Evolutionary conservation across 345 rosid species (phyloP).

Genomic region (Populus davidiana): DNA sequence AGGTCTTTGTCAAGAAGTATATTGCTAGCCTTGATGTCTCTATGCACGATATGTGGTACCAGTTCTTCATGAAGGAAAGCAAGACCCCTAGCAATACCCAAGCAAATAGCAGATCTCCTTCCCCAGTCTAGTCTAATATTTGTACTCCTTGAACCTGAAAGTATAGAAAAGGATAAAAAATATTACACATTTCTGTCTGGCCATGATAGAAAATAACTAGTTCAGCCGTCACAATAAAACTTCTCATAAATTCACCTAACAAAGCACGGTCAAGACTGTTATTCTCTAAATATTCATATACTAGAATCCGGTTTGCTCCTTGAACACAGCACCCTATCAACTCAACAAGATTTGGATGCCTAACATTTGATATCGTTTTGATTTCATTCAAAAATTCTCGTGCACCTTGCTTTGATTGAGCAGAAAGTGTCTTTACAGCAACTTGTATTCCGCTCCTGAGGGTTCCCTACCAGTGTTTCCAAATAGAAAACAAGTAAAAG

Average conservation of each 20-base stretch:
- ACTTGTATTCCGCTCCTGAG: slow-evolving; percentile 57
- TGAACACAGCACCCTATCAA: slow-evolving; percentile 77
- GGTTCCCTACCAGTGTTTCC: slow-evolving; percentile 45
- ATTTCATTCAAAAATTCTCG: slow-evolving; percentile 80
- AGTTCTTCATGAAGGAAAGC: slow-evolving; percentile 86
- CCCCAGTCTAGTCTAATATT: slow-evolving; percentile 62
- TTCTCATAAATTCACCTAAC: slow-evolving; percentile 39
- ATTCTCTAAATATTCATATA: slow-evolving; percentile 82
- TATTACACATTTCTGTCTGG: background rate
- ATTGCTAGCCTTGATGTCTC: slow-evolving; percentile 95
- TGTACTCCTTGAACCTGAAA: slow-evolving; percentile 46
- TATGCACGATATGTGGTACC: slow-evolving; percentile 78
- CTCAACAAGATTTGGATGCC: slow-evolving; percentile 85
- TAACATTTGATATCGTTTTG: slow-evolving; percentile 58
- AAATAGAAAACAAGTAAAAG: background rate
- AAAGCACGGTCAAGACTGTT: slow-evolving; percentile 70
- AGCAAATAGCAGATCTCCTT: slow-evolving; percentile 70
- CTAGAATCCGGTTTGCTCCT: slow-evolving; percentile 63
- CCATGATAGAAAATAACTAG: background rate
- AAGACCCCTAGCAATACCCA: slow-evolving; percentile 81
- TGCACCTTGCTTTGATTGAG: slow-evolving; percentile 72
- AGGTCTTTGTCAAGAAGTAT: slow-evolving; percentile 77
- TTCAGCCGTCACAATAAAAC: background rate
- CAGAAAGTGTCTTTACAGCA: slow-evolving; percentile 73
- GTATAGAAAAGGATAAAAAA: background rate